Base-by-base conservation (phyloP, 768 basidiomycete species). In the Phlebiopsis flavidoalba region DNA sequence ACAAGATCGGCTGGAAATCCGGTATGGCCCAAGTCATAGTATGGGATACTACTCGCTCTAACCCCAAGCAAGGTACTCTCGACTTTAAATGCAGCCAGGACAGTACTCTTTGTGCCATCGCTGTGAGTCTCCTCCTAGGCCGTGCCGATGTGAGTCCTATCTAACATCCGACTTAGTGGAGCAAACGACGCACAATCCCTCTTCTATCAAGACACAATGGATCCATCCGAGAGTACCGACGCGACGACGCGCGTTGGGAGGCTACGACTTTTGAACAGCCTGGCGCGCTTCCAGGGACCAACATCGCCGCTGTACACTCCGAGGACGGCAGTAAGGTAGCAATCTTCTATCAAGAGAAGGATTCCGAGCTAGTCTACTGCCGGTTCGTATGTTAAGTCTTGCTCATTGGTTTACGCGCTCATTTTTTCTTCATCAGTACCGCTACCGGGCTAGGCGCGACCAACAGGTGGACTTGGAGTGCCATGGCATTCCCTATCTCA, bases 1-100 rank as follows among this genome's bases (percentile, higher is more conserved):
- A 53, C 15, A 19, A 53, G 12, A 12, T 36, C 15, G 53, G 15
- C 5, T 53, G 31, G 31, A 24, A 31, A 33, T 14, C 36, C 15
- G 36, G 33, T 53, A 19, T n/a, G 3, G 26, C 26, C 6, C 26
- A 31, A 2, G 2, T 6, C 6, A 31, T 31, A 31, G 6, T 6
- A 31, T n/a, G n/a, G 6, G 26, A 31, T 31, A 6, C 6, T 31
- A 2, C 6, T 31, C 26, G 26, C 6, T 31, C 26, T 31, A 6
- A 31, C 26, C 26, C 26, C 26, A 6, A 31, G 26, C 26, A 31
- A 31, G 26, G 26, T 31, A 31, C 26, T 31, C 26, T 31, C 26
- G 26, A 31, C 12, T 58, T 58, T 26, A 47, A 58, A 8, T 58
- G 57, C 57, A 58, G 48, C 57, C 57, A 22, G 8, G 47, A 58